Evolutionary conservation across 768 basidiomycete genomes (phyloP).

Genomic region (Punctularia strigosozonata): DNA sequence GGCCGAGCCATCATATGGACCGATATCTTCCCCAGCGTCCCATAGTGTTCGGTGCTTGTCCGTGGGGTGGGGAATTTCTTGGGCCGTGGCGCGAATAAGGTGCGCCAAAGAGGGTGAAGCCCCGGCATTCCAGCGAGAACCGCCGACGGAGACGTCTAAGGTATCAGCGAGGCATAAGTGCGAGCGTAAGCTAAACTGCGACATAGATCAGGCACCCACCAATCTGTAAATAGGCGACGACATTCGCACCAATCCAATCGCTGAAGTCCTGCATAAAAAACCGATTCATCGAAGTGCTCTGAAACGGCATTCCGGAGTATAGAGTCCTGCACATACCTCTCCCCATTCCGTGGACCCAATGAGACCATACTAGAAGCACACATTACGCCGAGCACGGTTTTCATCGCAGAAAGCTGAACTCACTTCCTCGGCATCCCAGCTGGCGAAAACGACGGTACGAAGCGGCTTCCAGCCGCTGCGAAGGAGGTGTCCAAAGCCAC

Average conservation of each 20-base stretch:
- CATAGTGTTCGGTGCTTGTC: constrained; percentile 55
- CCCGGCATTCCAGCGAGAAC: constrained; percentile 38
- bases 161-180: too few relatives aligned
- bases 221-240: constrained; percentile 81
- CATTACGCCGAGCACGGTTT: not conserved
- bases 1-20: constrained; percentile 32
- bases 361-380: constrained; percentile 39
- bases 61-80: constrained; percentile 66
- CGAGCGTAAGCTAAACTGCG: not conserved
- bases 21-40: constrained; percentile 60
- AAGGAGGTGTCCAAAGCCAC: constrained; percentile 64
- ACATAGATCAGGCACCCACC: constrained; percentile 19
- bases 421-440: constrained; percentile 74
- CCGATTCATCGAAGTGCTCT: too few relatives aligned
- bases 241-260: constrained; percentile 67
- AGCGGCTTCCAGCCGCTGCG: constrained; percentile 76
- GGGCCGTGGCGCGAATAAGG: constrained; percentile 54
- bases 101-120: constrained; percentile 80
- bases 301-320: too few relatives aligned
- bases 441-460: constrained; percentile 62
- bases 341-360: constrained; percentile 88
- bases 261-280: too few relatives aligned
- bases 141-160: constrained; percentile 54
- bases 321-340: too few relatives aligned
- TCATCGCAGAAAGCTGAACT: constrained; percentile 3